Conservation (phyloP, 2,329 filamentous ascomycete genomes). For the Penicillium fuscoglaucum region DNA sequence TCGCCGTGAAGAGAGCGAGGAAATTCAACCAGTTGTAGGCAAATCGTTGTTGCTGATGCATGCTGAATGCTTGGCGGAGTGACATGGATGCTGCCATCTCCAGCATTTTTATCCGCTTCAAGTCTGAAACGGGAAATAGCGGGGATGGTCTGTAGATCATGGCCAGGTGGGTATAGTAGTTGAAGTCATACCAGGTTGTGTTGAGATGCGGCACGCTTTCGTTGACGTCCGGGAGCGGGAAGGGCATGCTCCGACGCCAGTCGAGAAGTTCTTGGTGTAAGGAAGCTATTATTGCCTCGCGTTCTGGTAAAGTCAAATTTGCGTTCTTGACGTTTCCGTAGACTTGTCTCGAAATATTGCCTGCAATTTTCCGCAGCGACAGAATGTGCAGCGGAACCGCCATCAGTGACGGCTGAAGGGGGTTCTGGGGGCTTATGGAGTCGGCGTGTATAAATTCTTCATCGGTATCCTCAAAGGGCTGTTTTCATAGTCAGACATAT, state of each 20-base stretch:
- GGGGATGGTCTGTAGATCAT: slow-evolving; percentile 51
- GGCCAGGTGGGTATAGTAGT: slow-evolving; percentile 50
- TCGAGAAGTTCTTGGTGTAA: slow-evolving; percentile 44
- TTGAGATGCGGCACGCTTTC: slow-evolving; percentile 47
- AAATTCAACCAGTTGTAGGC: not conserved
- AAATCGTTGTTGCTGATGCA: slow-evolving; percentile 1
- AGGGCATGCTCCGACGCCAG: slow-evolving; percentile 50
- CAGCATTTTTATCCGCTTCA: not conserved
- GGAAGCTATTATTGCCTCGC: not conserved
- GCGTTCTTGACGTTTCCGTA: not conserved
- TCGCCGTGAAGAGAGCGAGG: not conserved
- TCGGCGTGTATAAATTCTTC: slow-evolving; percentile 37
- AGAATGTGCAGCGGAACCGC: slow-evolving; percentile 48
- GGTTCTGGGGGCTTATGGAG: slow-evolving; percentile 21
- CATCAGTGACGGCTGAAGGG: slow-evolving; percentile 39
- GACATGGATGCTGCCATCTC: not conserved
- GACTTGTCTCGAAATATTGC: slow-evolving; percentile 43
- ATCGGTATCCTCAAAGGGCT: slow-evolving; percentile 42
- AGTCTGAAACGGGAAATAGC: slow-evolving; percentile 17
- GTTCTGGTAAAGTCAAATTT: not conserved
- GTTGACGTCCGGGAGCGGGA: slow-evolving; percentile 44
- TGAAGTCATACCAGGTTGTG: slow-evolving; percentile 51
- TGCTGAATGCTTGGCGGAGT: not conserved
- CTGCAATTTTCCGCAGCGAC: slow-evolving; percentile 43
- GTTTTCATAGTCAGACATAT: not conserved